phyloP scores from a whole-genome alignment of 805 yeast species.

The Yueomyces sp. region DNA sequence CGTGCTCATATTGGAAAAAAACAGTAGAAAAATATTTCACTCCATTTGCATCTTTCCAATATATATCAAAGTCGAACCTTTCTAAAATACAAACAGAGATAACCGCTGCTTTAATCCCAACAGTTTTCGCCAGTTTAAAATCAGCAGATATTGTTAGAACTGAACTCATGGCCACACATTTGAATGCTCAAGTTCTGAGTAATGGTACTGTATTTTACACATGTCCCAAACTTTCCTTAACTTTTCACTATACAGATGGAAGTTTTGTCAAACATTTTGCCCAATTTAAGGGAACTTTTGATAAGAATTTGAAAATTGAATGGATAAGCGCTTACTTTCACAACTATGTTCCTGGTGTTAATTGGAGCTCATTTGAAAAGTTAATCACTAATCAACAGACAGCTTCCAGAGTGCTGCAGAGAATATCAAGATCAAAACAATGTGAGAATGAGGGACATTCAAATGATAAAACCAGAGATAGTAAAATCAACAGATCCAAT shows the following conservation, averaged over 20 bases:
- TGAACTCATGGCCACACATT: conserved; percentile 35
- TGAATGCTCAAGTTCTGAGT: conserved; percentile 39
- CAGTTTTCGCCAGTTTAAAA: conserved; percentile 35
- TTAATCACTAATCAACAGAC: conserved; percentile 22
- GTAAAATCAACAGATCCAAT: background rate
- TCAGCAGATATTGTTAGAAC: conserved; percentile 38
- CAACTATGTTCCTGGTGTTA: conserved; percentile 33
- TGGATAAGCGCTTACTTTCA: conserved; percentile 51
- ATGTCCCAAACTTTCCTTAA: conserved; percentile 34
- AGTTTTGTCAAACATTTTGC: conserved; percentile 53
- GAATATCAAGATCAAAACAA: conserved; percentile 4
- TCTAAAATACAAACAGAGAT: conserved; percentile 51
- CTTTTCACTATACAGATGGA: conserved; percentile 53
- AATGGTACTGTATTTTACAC: conserved; percentile 42
- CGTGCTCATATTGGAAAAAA: conserved; percentile 37
- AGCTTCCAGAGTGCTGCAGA: conserved; percentile 7
- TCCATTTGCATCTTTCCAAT: conserved; percentile 35
- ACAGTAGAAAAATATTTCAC: conserved; percentile 39
- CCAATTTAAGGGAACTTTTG: conserved; percentile 47
- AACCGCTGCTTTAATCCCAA: conserved; percentile 18
- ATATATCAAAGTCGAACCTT: conserved; percentile 31
- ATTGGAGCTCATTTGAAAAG: conserved; percentile 33
- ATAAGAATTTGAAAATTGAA: conserved; percentile 50
- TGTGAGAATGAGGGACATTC: background rate
- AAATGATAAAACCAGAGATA: background rate